Base-by-base conservation (phyloP, 495 filamentous ascomycete species). In the Penicillium pulvis region DNA sequence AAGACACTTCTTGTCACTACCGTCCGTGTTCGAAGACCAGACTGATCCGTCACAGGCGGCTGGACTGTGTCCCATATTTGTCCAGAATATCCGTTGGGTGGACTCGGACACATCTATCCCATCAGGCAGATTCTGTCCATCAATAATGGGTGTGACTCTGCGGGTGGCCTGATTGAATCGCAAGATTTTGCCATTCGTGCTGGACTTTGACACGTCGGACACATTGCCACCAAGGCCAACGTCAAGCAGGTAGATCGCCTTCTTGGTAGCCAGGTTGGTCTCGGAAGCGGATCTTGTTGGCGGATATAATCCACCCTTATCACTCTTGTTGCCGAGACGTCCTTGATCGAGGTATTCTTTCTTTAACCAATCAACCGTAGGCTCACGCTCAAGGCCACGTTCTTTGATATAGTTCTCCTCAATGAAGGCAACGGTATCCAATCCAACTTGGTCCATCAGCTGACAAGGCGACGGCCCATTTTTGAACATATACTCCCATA, bases 21-120 rank as follows among this genome's bases (percentile, higher is more conserved):
- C 81, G 56, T 81, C 77, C 11, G 83, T 51, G 17, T 76, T 75
- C 28, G 72, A 68, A 9, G 74, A 76, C 62, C 73, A 71, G 2
- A 85, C 65, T 0, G 68, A 65, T 8, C 82, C 82, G 63, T 82
- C 77, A 43, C 70, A 57, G 11, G 66, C 56, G 0, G 66, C 64
- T 1, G 70, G 65, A 23, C 57, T 56, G 24, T 51, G 55, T 9
- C 82, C 82, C 80, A 84, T 84, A 55, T 73, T 75, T n/a, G 80
- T 80, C 81, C 81, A 84, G 70, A 79, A 82, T 16, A 85, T 70
- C 0, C 71, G 67, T 20, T 71, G 71, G 0, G 54, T 65, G 2
- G 53, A 46, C 0, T 61, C 58, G 5, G 67, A 71, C 3, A 81
- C 54, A 30, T 74, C 81, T 23, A 83, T 74, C 0, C 81, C 80